A percentile compares a stretch with the other conserved stretches of the same genome.
phyloP scores from a whole-genome alignment of 805 yeast species.

The Yarrowia alimentaria region DNA sequence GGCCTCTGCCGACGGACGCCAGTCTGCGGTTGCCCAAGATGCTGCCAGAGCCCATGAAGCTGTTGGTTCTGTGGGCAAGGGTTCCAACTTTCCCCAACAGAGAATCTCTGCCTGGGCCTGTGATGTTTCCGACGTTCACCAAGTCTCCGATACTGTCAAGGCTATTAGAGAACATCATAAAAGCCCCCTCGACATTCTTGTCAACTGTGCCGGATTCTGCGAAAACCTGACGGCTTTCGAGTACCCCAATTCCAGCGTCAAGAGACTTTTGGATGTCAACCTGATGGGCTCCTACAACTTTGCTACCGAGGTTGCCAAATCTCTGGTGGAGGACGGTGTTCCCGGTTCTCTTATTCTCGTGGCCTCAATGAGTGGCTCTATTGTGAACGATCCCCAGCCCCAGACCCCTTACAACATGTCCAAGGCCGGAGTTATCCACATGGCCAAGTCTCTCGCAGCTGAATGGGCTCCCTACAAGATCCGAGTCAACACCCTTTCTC shows the following conservation, averaged over 20 bases:
- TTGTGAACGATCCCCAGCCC: constrained; percentile 79
- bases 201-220: constrained; percentile 83
- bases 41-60: constrained; percentile 23
- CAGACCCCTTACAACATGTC: constrained; percentile 83
- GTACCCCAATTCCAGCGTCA: constrained; percentile 70
- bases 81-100: constrained; percentile 30
- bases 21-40: constrained; percentile 3
- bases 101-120: constrained; percentile 61
- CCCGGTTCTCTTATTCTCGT: constrained; percentile 78
- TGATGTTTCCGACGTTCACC: constrained; percentile 63
- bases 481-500: constrained; percentile 74
- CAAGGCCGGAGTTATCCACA: constrained; percentile 81
- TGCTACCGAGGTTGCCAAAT: constrained; percentile 69
- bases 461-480: constrained; percentile 81
- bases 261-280: constrained; percentile 66
- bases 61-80: constrained; percentile 11
- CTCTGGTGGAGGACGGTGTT: constrained; percentile 45
- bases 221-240: constrained; percentile 77
- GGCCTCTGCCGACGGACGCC: constrained; percentile 16
- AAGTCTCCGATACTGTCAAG: constrained; percentile 56
- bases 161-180: constrained; percentile 59
- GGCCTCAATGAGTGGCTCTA: constrained; percentile 84
- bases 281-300: constrained; percentile 72
- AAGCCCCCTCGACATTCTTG: constrained; percentile 59
- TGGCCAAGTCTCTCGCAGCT: constrained; percentile 70